These are phyloP conservation scores for Phaseolus coccineus DNA, from an alignment of 331 rosid species.

Conservation along the genomic window DNA sequence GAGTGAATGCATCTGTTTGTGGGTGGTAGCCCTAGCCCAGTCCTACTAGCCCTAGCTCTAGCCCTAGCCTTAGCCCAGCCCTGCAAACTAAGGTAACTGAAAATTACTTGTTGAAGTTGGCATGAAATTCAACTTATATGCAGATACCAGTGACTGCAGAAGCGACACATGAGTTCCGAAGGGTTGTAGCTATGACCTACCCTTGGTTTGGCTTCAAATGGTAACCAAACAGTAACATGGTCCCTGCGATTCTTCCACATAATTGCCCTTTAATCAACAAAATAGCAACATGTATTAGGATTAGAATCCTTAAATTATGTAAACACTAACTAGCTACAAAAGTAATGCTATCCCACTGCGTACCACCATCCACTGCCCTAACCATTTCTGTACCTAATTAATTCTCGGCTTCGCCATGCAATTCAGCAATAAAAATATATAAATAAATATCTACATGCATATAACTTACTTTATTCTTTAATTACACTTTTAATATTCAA, in stretches of 20 bases:
- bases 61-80: neutral
- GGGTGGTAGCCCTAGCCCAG: no score
- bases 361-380: slow-evolving; percentile 18
- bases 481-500: no score
- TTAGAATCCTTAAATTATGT: slow-evolving; percentile 39
- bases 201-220: slow-evolving; percentile 37
- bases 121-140: slow-evolving; percentile 37
- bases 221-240: slow-evolving; percentile 40
- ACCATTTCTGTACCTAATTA: slow-evolving; percentile 36
- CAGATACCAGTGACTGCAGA: slow-evolving; percentile 34
- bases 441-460: neutral
- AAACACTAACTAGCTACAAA: slow-evolving; percentile 41
- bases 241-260: slow-evolving; percentile 41
- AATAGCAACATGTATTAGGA: slow-evolving; percentile 30
- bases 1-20: slow-evolving; percentile 43
- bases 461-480: neutral
- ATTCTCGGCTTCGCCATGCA: slow-evolving; percentile 44
- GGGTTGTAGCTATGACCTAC: slow-evolving; percentile 50
- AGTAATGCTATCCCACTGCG: slow-evolving; percentile 16
- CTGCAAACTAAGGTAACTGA: slow-evolving; percentile 41
- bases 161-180: slow-evolving; percentile 39
- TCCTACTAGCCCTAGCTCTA: neutral
- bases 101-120: slow-evolving; percentile 39
- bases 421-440: slow-evolving; percentile 5
- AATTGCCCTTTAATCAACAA: neutral